Conservation (phyloP, 2,329 filamentous ascomycete genomes). For the Metarhizium rileyi region DNA sequence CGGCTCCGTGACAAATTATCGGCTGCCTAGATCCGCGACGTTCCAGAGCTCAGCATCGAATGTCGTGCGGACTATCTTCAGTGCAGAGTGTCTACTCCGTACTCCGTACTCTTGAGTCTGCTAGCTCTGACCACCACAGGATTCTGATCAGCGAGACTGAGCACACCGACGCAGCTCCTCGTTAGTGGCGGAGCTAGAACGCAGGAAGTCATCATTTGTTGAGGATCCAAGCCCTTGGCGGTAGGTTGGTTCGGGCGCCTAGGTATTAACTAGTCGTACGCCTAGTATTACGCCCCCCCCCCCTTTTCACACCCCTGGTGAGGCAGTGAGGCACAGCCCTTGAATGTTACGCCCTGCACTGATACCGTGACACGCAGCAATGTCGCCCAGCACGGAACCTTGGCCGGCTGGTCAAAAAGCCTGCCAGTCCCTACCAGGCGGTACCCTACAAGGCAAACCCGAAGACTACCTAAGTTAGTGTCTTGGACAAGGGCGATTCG, state of each 20-base stretch:
- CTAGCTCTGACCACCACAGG: too few species aligned
- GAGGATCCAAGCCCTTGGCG: background rate
- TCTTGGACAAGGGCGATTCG: slow-evolving; percentile 1
- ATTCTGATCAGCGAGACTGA: background rate
- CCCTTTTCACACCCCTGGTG: background rate
- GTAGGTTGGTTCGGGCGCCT: background rate
- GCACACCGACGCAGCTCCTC: too few species aligned
- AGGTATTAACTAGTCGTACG: background rate
- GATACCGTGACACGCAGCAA: background rate
- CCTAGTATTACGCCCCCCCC: background rate
- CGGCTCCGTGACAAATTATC: background rate
- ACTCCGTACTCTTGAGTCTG: background rate
- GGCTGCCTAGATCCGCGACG: background rate
- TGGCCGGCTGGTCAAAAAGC: background rate
- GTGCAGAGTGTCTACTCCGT: background rate
- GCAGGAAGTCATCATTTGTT: background rate
- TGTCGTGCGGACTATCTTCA: too few species aligned
- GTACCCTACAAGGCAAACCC: background rate
- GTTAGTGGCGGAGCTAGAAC: background rate
- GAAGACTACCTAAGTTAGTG: too few species aligned
- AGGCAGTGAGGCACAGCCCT: background rate
- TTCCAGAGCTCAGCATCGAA: background rate
- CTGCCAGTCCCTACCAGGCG: too few species aligned
- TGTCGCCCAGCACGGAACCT: background rate
- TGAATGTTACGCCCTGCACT: background rate